Evolutionary conservation across 1,139 yeast genomes (phyloP).

Genomic region (Diutina neorugosa): DNA sequence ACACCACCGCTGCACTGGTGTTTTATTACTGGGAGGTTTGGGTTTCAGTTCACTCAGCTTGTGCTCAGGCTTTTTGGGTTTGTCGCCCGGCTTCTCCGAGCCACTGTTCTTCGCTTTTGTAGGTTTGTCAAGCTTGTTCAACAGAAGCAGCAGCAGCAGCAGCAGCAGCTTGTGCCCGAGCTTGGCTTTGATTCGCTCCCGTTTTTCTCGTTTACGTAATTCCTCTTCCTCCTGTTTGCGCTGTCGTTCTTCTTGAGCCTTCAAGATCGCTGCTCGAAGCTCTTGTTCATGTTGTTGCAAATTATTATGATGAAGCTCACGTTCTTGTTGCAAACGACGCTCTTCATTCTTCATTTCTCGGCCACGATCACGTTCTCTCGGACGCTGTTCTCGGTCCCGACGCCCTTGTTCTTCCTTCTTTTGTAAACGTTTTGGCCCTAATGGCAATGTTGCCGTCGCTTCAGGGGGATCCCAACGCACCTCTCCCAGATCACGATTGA

Average conservation of each 20-base stretch:
- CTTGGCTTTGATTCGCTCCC: background rate
- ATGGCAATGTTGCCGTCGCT: constrained; percentile 13
- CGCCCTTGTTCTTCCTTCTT: constrained; percentile 10
- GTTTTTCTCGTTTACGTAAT: background rate
- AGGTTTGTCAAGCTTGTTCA: background rate
- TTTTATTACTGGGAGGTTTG: background rate
- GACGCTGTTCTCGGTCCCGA: constrained; percentile 4
- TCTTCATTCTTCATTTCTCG: constrained; percentile 22
- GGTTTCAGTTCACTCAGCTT: background rate
- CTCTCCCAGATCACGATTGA: constrained; percentile 30
- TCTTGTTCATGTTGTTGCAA: background rate
- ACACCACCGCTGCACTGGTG: constrained; percentile 39
- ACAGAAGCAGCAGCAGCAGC: too few species aligned
- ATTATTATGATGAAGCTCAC: background rate
- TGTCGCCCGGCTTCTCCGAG: background rate
- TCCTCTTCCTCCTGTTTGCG: background rate
- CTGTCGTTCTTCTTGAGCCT: background rate
- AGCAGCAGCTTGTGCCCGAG: background rate
- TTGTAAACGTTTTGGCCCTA: constrained; percentile 14
- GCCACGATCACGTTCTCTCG: constrained; percentile 9
- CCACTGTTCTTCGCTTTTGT: background rate
- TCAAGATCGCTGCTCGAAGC: background rate
- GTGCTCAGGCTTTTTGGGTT: background rate
- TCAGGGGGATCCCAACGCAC: constrained; percentile 53
- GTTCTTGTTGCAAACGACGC: constrained; percentile 14